Percentiles rank a stretch among this genome's conserved stretches.
Conservation (phyloP, 2,329 filamentous ascomycete genomes). For the Lasiodiplodia gonubiensis region DNA sequence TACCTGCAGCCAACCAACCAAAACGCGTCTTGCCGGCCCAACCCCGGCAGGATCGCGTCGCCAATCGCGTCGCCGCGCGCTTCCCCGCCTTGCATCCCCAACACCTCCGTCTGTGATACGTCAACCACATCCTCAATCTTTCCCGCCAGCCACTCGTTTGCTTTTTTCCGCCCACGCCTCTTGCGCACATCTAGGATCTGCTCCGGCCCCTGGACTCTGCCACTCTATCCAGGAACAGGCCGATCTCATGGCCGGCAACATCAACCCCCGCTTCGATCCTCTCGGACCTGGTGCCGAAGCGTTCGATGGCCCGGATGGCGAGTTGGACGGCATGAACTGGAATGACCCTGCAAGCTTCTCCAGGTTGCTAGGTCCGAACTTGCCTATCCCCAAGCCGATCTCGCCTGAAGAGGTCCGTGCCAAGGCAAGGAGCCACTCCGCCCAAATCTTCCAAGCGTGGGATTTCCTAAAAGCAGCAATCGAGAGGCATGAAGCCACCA, state of each 20-base stretch:
- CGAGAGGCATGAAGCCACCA: slow-evolving; percentile 56
- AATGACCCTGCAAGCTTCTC: slow-evolving; percentile 5
- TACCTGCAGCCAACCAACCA: background rate
- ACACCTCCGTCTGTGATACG: background rate
- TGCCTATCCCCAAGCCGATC: slow-evolving; percentile 26
- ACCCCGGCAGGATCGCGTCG: background rate
- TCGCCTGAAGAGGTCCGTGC: slow-evolving; percentile 34
- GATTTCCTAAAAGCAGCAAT: slow-evolving; percentile 51
- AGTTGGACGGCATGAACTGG: background rate
- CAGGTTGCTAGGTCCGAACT: background rate
- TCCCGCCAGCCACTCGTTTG: background rate
- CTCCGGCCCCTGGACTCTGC: background rate
- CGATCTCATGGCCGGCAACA: slow-evolving; percentile 6
- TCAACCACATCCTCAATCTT: background rate
- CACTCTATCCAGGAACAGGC: background rate
- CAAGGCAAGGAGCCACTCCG: slow-evolving; percentile 33
- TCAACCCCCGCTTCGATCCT: slow-evolving; percentile 4
- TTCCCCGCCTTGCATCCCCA: background rate
- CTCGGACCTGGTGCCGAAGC: background rate
- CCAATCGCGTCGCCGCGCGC: slow-evolving; percentile 3
- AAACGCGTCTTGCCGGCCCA: background rate
- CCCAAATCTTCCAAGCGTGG: slow-evolving; percentile 46
- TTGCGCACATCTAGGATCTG: background rate
- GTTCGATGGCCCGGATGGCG: background rate
- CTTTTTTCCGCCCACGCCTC: background rate